These are phyloP conservation scores for Populus hybrid DNA, from an alignment of 441 rosid genomes.

Conservation along the genomic window DNA sequence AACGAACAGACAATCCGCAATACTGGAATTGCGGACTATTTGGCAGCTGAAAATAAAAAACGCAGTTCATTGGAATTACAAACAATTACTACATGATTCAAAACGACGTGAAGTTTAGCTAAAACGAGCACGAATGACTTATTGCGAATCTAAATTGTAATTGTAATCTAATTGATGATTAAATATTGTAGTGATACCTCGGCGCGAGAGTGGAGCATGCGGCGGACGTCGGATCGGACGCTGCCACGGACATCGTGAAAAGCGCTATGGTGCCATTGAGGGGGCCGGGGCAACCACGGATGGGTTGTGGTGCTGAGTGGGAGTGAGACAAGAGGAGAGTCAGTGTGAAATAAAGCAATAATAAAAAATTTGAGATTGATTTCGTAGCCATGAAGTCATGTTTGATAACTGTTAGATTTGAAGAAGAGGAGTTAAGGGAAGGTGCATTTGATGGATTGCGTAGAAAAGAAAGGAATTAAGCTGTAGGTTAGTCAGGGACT, in stretches of 20 bases:
- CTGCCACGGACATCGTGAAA: constrained; percentile 82
- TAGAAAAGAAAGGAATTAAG: not conserved
- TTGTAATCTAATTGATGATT: not conserved
- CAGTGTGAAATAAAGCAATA: constrained; percentile 24
- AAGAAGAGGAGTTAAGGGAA: not conserved
- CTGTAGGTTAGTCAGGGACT: not conserved
- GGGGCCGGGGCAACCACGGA: constrained; percentile 85
- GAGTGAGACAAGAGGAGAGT: constrained; percentile 42
- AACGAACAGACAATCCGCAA: too few relatives aligned
- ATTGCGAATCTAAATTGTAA: not conserved
- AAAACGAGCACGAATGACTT: not conserved
- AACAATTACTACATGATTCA: not conserved
- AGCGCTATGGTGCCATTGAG: constrained; percentile 98
- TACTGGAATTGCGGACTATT: not conserved
- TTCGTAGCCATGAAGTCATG: constrained; percentile 14
- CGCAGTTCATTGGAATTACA: not conserved
- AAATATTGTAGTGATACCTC: constrained; percentile 43
- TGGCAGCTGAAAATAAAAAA: not conserved
- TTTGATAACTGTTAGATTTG: not conserved
- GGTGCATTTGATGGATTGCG: not conserved
- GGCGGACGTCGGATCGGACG: constrained; percentile 86
- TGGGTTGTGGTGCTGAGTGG: constrained; percentile 62
- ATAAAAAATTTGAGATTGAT: constrained; percentile 23
- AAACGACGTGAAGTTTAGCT: not conserved
- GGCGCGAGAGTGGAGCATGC: constrained; percentile 95